Conservation (phyloP, 202 grass and related monocot genomes). For the Zizania palustris region DNA sequence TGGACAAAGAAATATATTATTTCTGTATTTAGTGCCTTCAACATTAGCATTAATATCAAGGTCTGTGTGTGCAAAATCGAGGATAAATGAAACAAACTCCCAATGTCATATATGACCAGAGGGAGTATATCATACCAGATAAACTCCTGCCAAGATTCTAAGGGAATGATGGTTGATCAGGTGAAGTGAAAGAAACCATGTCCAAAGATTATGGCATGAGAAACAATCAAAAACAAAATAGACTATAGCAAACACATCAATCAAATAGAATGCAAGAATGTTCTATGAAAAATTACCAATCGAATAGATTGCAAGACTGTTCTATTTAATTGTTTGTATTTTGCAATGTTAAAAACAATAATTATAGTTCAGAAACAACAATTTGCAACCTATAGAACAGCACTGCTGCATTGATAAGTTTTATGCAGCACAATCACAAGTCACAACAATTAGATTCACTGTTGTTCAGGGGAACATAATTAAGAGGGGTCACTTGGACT, state of each 20-base stretch:
- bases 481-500: not conserved
- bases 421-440: not conserved
- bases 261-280: not conserved
- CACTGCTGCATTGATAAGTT: not conserved
- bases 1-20: slow-evolving; percentile 10
- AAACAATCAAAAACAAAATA: slow-evolving; percentile 21
- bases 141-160: not conserved
- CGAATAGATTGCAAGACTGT: not conserved
- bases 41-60: not conserved
- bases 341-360: not conserved
- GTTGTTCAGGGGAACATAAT: not conserved
- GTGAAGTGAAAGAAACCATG: not conserved
- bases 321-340: not conserved
- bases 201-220: not conserved
- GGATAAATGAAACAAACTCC: not conserved
- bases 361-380: slow-evolving; percentile 8
- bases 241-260: not conserved
- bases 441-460: not conserved
- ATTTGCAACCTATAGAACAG: not conserved
- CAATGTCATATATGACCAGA: too few species aligned
- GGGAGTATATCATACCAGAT: not conserved
- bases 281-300: too few species aligned
- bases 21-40: slow-evolving; percentile 1
- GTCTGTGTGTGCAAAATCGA: not conserved
- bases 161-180: not conserved